Base-by-base conservation (phyloP, 2,329 filamentous ascomycete genomes). In the Taxawa tesnikishii region DNA sequence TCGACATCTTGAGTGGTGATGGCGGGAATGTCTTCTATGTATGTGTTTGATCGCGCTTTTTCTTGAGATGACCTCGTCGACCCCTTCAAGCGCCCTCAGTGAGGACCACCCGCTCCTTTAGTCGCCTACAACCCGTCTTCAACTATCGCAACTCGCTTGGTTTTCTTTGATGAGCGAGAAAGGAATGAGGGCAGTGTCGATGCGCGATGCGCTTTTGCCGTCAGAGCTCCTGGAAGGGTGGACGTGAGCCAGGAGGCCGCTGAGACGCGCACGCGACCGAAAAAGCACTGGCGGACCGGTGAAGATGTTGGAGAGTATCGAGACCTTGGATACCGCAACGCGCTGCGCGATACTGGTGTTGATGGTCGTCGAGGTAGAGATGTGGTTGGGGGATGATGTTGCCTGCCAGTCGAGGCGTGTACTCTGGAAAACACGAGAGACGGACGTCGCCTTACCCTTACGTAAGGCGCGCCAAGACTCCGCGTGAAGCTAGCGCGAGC, bases 1-100 rank as follows among this genome's bases (percentile, higher is more conserved):
- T 78, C 64, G 92, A 93, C 66, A 88, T 74, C 90, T 98, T 94
- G 53, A 52, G 83, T 62, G 56, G 56, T 53, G 46, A 53, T 45
- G 47, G 35, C 7, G 16, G n/a, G 14, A 21, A 25, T 27, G 23
- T 6, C 5, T 15, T 10, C 5, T 15, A 15, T 15, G 15, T 15
- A 15, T 13, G 26, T 27, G 26, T 10, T 10, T 10, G 26, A 27
- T 27, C 8, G 11, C 11, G 14, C 26, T 8, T 12, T 27, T 27
- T 27, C 26, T n/a, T 15, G 11, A 12, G 11, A 8, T 27, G 12
- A 15, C 27, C 12, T 15, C 8, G 27, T 15, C 17, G 27, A 5
- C 43, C 43, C 43, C 44, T 36, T 45, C 38, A 38, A 44, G 41
- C 48, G 42, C 44, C 47, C 47, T 47, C 40, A 29, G 23, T 38